A percentile compares a stretch with the other conserved stretches of the same genome.
Conservation (phyloP, 2,329 filamentous ascomycete genomes). For the Diaporthe eres region DNA sequence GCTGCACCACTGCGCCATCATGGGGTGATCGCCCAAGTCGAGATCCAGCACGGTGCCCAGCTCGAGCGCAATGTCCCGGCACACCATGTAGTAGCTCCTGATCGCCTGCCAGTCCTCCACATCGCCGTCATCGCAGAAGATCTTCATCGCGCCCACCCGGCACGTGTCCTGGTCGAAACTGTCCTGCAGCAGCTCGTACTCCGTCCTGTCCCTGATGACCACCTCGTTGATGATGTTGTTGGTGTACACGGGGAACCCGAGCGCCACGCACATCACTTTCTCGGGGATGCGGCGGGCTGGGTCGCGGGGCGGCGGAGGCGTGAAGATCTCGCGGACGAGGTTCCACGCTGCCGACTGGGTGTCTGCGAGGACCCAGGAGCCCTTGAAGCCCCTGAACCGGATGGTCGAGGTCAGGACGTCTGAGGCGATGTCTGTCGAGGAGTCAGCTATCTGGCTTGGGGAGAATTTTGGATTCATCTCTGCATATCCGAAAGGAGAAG, state of each 20-base stretch:
- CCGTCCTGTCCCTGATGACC: neutral
- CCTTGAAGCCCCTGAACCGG: neutral
- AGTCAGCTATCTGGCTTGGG: neutral
- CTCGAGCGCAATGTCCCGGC: neutral
- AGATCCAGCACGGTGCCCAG: neutral
- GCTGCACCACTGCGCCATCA: neutral
- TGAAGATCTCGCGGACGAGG: conserved; percentile 10
- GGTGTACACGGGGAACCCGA: neutral
- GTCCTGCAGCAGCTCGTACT: neutral
- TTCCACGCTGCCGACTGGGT: neutral
- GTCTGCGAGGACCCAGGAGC: conserved; percentile 23
- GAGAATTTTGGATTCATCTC: no score
- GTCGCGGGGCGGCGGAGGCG: neutral
- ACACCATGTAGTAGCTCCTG: neutral
- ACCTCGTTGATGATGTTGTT: neutral
- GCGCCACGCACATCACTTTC: neutral
- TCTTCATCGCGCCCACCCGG: neutral
- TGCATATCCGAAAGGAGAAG: no score
- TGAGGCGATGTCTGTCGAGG: neutral
- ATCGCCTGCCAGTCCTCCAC: neutral
- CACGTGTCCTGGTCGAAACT: neutral
- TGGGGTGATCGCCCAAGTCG: neutral
- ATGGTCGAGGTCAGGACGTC: neutral
- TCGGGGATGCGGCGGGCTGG: neutral
- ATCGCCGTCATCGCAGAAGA: neutral